These are phyloP conservation scores for Heliocybe sulcata DNA, from an alignment of 1,284 basidiomycete genomes.

Conservation along the genomic window DNA sequence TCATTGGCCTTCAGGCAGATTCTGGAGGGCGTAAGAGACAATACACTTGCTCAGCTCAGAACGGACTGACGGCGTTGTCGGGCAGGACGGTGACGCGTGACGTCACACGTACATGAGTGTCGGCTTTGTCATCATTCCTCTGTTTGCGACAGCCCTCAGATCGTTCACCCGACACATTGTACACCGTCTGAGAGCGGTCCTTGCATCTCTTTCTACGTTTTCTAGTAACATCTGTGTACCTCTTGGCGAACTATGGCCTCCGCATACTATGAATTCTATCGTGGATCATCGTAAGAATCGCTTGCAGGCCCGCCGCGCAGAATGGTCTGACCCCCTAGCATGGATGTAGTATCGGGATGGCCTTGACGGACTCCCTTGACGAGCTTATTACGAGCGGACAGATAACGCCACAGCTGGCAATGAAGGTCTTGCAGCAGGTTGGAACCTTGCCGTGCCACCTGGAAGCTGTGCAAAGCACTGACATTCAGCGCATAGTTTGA, in stretches of 20 bases:
- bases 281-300: slow-evolving; percentile 75
- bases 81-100: neutral
- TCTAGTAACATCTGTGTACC: neutral
- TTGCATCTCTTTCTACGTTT: no score
- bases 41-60: no score
- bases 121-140: neutral
- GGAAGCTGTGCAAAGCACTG: neutral
- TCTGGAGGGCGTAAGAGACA: no score
- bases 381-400: slow-evolving; percentile 96
- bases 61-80: no score
- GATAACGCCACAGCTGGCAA: slow-evolving; percentile 95
- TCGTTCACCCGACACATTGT: neutral
- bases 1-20: neutral
- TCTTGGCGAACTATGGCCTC: slow-evolving; percentile 45
- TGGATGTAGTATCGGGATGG: slow-evolving; percentile 81
- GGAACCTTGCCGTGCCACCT: slow-evolving; percentile 3
- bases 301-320: neutral
- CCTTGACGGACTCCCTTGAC: slow-evolving; percentile 97
- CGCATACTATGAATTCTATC: slow-evolving; percentile 89
- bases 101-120: neutral
- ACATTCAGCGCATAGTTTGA: slow-evolving; percentile 62
- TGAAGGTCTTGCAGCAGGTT: slow-evolving; percentile 96
- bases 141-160: neutral
- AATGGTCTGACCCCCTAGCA: neutral
- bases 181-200: no score